Percentiles rank a stretch among this genome's conserved stretches.
phyloP scores from a whole-genome alignment of 371 early-diverging fungal species.

The Blastocladiella emersonii region DNA sequence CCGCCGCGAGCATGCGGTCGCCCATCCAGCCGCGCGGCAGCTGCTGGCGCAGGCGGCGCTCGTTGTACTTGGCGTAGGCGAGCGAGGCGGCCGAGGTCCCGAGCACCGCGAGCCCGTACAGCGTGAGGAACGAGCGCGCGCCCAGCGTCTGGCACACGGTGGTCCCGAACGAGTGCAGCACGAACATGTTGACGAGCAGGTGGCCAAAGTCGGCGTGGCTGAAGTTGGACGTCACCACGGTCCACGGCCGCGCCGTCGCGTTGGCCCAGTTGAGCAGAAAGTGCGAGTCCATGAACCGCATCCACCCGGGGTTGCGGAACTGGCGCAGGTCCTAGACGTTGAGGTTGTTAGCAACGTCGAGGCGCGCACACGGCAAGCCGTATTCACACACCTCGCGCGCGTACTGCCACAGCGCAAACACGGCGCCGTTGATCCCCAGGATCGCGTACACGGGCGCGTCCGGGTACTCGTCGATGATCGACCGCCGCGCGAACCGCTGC shows the following conservation, averaged over 20 bases:
- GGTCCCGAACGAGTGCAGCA: slow-evolving; percentile 1
- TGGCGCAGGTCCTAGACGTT: not conserved
- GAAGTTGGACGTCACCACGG: not conserved
- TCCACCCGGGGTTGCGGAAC: not conserved
- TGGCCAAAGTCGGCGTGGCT: not conserved
- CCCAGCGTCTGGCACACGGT: not conserved
- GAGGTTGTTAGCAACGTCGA: too few species aligned
- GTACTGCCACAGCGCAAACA: not conserved
- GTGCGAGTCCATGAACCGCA: not conserved
- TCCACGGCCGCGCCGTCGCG: slow-evolving; percentile 4
- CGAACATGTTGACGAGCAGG: not conserved
- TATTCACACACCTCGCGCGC: not conserved
- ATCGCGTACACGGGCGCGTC: not conserved
- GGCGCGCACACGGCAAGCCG: too few species aligned
- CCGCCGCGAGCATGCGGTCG: not conserved
- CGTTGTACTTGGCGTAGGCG: not conserved
- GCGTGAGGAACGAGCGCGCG: not conserved
- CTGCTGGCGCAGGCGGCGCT: not conserved
- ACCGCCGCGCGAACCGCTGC: not conserved
- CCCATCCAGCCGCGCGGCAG: not conserved
- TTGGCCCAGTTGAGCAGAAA: not conserved
- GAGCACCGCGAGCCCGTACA: not conserved
- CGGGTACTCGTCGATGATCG: not conserved
- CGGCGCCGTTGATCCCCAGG: not conserved
- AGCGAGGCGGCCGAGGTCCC: slow-evolving; percentile 3